phyloP scores from a whole-genome alignment of 2,329 filamentous ascomycete genomes.

The Falciphora oryzae region DNA sequence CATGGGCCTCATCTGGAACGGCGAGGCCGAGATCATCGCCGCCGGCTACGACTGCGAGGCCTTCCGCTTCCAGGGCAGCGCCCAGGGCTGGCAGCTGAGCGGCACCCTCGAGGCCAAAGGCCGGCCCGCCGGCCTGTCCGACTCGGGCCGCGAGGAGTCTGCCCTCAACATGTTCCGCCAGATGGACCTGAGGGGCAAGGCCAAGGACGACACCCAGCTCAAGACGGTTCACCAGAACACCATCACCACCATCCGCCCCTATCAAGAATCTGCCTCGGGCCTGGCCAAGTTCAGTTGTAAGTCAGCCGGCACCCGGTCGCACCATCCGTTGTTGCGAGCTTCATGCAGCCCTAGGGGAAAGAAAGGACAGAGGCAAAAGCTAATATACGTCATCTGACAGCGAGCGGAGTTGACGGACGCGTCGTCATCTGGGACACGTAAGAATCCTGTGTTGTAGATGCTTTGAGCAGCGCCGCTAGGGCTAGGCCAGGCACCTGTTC shows the following conservation, averaged over 20 bases:
- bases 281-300: constrained; percentile 84
- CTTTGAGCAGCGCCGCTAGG: background rate
- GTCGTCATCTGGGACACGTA: constrained; percentile 73
- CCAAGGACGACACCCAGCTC: constrained; percentile 85
- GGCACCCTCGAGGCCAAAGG: constrained; percentile 76
- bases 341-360: too few species aligned
- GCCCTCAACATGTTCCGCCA: constrained; percentile 97
- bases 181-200: constrained; percentile 96
- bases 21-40: constrained; percentile 88
- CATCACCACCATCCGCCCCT: constrained; percentile 76
- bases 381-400: constrained; percentile 36
- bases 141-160: constrained; percentile 69
- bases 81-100: constrained; percentile 75
- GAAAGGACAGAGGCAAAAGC: background rate
- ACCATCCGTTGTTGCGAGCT: background rate
- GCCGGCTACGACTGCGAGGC: constrained; percentile 89
- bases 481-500: background rate
- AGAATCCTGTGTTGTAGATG: constrained; percentile 9
- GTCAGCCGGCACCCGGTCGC: constrained; percentile 28
- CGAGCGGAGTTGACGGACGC: constrained; percentile 76
- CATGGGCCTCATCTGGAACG: constrained; percentile 86
- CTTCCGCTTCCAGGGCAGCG: constrained; percentile 77
- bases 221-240: constrained; percentile 97
- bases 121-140: constrained; percentile 48
- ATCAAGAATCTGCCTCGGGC: constrained; percentile 56